Evolutionary conservation across 441 rosid genomes (phyloP), one percentile per base, ranked within the genome.

Genomic region (Euphorbia schlechtendalii): DNA sequence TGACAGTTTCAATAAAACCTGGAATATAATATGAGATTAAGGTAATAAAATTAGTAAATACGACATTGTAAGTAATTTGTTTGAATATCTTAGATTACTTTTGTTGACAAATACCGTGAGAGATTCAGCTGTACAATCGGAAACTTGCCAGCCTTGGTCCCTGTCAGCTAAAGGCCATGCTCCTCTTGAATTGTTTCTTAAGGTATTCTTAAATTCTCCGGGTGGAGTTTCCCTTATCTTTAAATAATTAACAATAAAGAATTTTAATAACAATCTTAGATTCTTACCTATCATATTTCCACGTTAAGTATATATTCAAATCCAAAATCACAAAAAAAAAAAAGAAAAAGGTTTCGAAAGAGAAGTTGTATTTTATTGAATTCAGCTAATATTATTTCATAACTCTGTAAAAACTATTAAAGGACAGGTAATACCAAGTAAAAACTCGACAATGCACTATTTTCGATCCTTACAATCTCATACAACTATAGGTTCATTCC

Each of bases 1-100:
- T 61, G 88, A 81, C 46, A 86, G 74, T 14, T 84, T 51, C 60
- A 88, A 55, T 71, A 89, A 78, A 59, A 81, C 77, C 92, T 88
- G 24, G 10, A 1, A 52, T 4, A 52, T 20, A 21, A n/a, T 5
- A 49, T 8, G 10, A 27, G 30, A 27, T 27, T 27, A 4, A 27
- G 30, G 30, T 27, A 27, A 48, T 48, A 18, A 18, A 34, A 34
- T 34, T 48, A 48, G 3, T 40, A 40, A 20, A 67, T 25, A 27
- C 40, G 40, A 8, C 12, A 43, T 0, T 7, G 12, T 14, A 1
- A 43, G 12, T 43, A 43, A 5, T 43, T 43, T 43, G 14, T 38
- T 8, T 8, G 43, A 38, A 38, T 7, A 43, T 0, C 9, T 43
- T 20, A 9, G 54, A 61, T 76, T 40, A 18, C 10, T 18, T 34